Evolutionary conservation across 1,284 basidiomycete species (phyloP).

Genomic region (Coniferiporia weirii): DNA sequence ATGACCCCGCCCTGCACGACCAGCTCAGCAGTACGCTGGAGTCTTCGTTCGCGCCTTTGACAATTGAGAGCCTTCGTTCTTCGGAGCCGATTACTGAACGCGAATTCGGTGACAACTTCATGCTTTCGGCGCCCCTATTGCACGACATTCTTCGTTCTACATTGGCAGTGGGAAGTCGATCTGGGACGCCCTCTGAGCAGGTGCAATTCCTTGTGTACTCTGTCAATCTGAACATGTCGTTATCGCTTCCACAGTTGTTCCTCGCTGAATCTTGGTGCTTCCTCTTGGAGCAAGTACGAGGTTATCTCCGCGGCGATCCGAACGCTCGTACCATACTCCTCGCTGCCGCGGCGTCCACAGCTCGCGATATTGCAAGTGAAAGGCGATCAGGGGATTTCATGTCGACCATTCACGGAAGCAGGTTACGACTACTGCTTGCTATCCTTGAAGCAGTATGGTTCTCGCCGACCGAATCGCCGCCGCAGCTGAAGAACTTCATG

Average conservation of each 20-base stretch:
- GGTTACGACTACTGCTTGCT: conserved; percentile 69
- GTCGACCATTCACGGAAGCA: conserved; percentile 72
- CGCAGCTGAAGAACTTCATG: conserved; percentile 57
- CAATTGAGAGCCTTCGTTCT: conserved; percentile 58
- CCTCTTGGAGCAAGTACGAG: conserved; percentile 59
- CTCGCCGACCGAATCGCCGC: conserved; percentile 50
- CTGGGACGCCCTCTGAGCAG: conserved; percentile 38
- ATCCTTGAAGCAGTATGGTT: conserved; percentile 79
- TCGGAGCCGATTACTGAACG: conserved; percentile 63
- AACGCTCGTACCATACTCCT: conserved; percentile 53
- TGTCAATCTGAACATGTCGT: conserved; percentile 81
- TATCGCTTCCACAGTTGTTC: conserved; percentile 73
- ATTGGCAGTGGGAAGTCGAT: conserved; percentile 37
- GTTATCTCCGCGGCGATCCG: conserved; percentile 58
- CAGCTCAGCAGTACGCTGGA: conserved; percentile 42
- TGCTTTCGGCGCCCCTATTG: conserved; percentile 56
- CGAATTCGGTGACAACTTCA: conserved; percentile 76
- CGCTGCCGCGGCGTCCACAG: conserved; percentile 56
- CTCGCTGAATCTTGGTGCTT: conserved; percentile 78
- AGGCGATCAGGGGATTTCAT: conserved; percentile 79
- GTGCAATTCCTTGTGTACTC: conserved; percentile 51
- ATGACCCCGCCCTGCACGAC: conserved; percentile 67
- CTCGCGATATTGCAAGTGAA: conserved; percentile 65
- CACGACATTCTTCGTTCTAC: conserved; percentile 46
- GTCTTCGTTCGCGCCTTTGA: conserved; percentile 47